Conservation (phyloP, 129 eudicot genomes). For the Pseudognaphalium luteoalbum region DNA sequence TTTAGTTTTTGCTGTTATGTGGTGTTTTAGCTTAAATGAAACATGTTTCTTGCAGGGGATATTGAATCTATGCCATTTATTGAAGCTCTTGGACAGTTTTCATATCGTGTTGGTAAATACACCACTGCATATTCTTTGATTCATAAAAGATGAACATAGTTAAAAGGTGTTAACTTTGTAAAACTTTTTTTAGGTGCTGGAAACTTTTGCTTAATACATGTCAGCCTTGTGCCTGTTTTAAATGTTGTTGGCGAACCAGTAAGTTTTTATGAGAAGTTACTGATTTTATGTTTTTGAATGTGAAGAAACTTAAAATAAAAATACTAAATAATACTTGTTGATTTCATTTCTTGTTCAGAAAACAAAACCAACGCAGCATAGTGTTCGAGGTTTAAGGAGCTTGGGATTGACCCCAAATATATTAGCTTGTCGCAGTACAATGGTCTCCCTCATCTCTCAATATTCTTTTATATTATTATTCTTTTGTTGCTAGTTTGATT, state of each 20-base stretch:
- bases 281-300: constrained; percentile 5
- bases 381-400: constrained; percentile 90
- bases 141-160: not conserved
- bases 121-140: not conserved
- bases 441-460: constrained; percentile 44
- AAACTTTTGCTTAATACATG: constrained; percentile 94
- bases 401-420: constrained; percentile 76
- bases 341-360: constrained; percentile 49
- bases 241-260: constrained; percentile 98
- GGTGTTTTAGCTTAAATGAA: not conserved
- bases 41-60: constrained; percentile 57
- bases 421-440: constrained; percentile 92
- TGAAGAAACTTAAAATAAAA: not conserved
- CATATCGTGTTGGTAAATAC: constrained; percentile 87
- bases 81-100: constrained; percentile 94
- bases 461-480: not conserved
- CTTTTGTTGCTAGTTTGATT: not conserved
- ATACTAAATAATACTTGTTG: not conserved
- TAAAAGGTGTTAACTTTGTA: not conserved
- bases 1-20: constrained; percentile 6
- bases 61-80: constrained; percentile 97
- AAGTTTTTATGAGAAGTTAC: constrained; percentile 19
- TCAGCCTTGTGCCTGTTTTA: constrained; percentile 92
- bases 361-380: constrained; percentile 98
- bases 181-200: constrained; percentile 58